Base-by-base conservation (phyloP, 371 early-diverging fungal species). In the Mycotypha africana region DNA sequence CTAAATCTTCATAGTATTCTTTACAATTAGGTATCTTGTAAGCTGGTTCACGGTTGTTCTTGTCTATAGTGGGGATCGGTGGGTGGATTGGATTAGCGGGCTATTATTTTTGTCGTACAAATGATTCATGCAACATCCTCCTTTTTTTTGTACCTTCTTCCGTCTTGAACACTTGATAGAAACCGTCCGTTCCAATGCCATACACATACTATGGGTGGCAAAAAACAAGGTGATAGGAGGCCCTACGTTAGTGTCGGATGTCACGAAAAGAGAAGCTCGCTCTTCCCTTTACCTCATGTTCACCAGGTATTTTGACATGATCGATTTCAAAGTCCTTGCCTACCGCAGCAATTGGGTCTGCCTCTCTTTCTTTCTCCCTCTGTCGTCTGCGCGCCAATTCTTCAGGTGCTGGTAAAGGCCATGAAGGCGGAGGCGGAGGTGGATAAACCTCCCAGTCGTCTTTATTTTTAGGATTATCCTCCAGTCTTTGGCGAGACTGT, bases 1-100 rank as follows among this genome's bases (percentile, higher is more conserved):
- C 93, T 34, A 91, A 66, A 45, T 99, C 97, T 49, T 69, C 60
- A 62, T 81, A 97, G 63, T 91, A 98, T 40, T 98, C 93, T 53
- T 81, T 85, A 38, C 28, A 28, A 28, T 5, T 8, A 11, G 28
- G 28, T 8, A 28, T 28, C 5, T 28, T 11, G 11, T 28, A 28
- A 28, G 28, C 28, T 8, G 28, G 28, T 28, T 28, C 28, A 5
- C 28, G 5, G 11, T 28, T 28, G 5, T 28, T 11, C 11, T 28
- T 28, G 11, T 28, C 28, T 28, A 88, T 78, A 21, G 74, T 61
- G n/a, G 93, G 91, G 7, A 92, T 79, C 3, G 57, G 40, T 15
- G 74, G 72, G 17, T 71, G 46, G 25, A 42, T 47, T 8, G 28
- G 28, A 28, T 28, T 5, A 28, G 28, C 28, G 28, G 28, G 5